These are phyloP conservation scores for Pythium rishiriense DNA, from an alignment of 352 stramenopile genomes.

Conservation along the genomic window DNA sequence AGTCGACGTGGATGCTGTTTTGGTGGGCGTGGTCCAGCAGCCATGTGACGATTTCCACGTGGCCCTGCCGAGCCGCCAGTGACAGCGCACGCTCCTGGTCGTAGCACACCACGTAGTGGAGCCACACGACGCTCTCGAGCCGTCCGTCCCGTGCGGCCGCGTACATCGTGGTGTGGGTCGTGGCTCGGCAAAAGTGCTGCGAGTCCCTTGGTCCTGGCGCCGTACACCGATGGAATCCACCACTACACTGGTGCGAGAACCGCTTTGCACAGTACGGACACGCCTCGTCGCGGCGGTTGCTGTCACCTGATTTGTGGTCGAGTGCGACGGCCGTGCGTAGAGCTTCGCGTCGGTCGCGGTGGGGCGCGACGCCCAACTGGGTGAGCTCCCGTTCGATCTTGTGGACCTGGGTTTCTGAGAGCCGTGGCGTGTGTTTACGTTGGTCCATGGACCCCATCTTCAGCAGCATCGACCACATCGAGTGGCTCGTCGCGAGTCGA, in stretches of 20 bases:
- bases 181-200: not conserved
- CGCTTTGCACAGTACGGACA: not conserved
- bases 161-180: not conserved
- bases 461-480: not conserved
- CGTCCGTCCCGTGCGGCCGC: not conserved
- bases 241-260: not conserved
- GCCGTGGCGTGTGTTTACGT: not conserved
- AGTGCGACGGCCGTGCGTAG: not conserved
- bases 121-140: conserved; percentile 11
- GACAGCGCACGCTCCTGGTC: conserved; percentile 5
- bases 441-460: not conserved
- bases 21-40: not conserved
- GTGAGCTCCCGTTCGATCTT: not conserved
- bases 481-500: not conserved
- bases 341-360: not conserved
- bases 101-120: conserved; percentile 6
- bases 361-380: not conserved
- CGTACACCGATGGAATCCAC: not conserved
- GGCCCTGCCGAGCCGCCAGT: not conserved
- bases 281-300: not conserved
- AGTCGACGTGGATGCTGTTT: not conserved
- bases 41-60: conserved; percentile 1
- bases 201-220: not conserved
- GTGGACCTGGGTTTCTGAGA: not conserved
- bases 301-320: not conserved